These are phyloP conservation scores for Porogramme epimiltina DNA, from an alignment of 1,284 basidiomycete genomes.

Conservation along the genomic window DNA sequence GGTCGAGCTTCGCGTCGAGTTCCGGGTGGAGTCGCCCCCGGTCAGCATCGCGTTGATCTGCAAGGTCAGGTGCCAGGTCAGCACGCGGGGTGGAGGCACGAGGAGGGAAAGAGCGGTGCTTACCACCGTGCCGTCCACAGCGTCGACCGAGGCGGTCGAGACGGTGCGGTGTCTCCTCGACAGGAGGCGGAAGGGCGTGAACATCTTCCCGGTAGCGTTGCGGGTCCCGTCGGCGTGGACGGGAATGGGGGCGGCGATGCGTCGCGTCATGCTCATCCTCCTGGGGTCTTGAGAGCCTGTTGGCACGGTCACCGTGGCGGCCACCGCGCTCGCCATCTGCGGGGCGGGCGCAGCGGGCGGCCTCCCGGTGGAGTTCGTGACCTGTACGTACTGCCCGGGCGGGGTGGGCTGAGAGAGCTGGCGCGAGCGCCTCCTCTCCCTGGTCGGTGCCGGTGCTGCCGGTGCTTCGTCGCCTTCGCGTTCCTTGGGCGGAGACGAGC, in stretches of 20 bases:
- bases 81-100: constrained; percentile 3
- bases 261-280: background rate
- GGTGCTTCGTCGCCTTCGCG: constrained; percentile 18
- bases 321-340: background rate
- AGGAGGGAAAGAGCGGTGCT: constrained; percentile 29
- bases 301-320: background rate
- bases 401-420: constrained; percentile 28
- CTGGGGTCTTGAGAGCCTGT: background rate
- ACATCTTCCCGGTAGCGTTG: constrained; percentile 45
- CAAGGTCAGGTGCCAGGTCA: constrained; percentile 7
- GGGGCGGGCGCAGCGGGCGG: constrained; percentile 1
- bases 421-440: constrained; percentile 26
- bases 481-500: constrained; percentile 35
- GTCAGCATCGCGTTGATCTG: constrained; percentile 72
- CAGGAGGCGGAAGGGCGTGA: constrained; percentile 63
- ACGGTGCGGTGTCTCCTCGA: constrained; percentile 64
- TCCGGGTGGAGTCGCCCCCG: constrained; percentile 69
- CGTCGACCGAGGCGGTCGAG: constrained; percentile 75
- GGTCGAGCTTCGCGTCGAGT: constrained; percentile 59
- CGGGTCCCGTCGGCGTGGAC: constrained; percentile 37
- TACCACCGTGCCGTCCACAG: constrained; percentile 75
- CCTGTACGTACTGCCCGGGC: constrained; percentile 10
- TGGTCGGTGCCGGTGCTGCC: constrained; percentile 25
- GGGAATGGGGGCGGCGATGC: constrained; percentile 23
- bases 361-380: constrained; percentile 1